Conservation (phyloP, 305 asterid species). For the Fraxinus sp. region DNA sequence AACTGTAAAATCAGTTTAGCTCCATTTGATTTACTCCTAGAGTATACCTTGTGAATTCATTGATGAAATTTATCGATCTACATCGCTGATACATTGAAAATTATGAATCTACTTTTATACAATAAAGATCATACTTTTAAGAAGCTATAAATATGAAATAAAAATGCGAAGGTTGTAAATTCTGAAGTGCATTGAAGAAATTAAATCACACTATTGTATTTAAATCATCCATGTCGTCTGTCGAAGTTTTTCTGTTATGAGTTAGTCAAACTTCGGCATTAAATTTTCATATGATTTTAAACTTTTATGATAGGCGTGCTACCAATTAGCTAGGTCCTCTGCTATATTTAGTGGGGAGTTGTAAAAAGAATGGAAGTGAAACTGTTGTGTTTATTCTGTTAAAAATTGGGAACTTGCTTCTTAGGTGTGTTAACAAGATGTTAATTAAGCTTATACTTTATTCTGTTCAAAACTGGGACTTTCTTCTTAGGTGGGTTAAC, state of each 20-base stretch:
- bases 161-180: neutral
- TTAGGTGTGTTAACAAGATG: conserved; percentile 7
- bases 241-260: neutral
- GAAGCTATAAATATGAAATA: conserved; percentile 1
- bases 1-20: conserved; percentile 6
- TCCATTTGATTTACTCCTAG: conserved; percentile 9
- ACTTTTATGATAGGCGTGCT: neutral
- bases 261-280: neutral
- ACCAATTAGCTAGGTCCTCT: conserved; percentile 8
- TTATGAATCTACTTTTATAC: conserved; percentile 2
- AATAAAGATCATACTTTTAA: neutral
- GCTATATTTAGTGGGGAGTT: conserved; percentile 8
- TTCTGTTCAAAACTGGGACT: neutral
- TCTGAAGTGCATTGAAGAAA: conserved; percentile 1
- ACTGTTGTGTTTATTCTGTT: neutral
- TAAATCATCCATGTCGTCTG: neutral
- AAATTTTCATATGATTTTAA: conserved; percentile 1
- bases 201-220: neutral
- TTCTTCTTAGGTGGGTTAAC: neutral
- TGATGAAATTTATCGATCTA: conserved; percentile 2
- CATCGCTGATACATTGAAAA: neutral
- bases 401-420: conserved; percentile 12
- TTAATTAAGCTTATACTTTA: neutral
- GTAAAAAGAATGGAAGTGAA: neutral
- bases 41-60: neutral